Percentiles rank a stretch among this genome's conserved stretches.
Conservation (phyloP, 371 early-diverging fungal genomes). For the Mucor sp. region DNA sequence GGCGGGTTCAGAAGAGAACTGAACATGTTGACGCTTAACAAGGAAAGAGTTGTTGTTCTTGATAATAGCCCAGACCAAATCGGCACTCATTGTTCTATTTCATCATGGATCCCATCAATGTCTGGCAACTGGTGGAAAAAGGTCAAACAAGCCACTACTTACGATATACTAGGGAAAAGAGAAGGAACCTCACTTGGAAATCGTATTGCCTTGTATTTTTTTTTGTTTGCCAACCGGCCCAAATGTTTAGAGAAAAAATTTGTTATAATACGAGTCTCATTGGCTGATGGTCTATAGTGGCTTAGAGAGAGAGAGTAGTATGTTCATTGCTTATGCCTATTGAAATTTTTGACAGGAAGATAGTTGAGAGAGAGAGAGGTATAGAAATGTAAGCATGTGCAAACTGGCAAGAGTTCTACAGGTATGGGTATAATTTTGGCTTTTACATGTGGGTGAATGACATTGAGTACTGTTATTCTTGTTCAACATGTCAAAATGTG, state of each 20-base stretch:
- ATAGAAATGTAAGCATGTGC: no score
- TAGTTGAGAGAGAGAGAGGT: neutral
- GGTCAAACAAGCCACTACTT: slow-evolving; percentile 32
- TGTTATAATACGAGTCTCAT: neutral
- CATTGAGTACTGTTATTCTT: no score
- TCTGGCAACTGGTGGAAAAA: neutral
- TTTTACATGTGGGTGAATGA: no score
- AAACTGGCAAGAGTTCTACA: no score
- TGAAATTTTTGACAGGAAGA: neutral
- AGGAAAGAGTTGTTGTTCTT: slow-evolving; percentile 87
- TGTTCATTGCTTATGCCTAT: no score
- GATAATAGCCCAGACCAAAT: slow-evolving; percentile 83
- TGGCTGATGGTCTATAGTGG: neutral
- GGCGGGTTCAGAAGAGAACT: slow-evolving; percentile 80
- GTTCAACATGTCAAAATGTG: no score
- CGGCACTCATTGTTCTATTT: slow-evolving; percentile 60
- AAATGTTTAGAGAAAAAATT: slow-evolving; percentile 1
- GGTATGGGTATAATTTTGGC: no score
- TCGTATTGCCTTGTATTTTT: slow-evolving; percentile 10
- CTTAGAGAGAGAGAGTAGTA: slow-evolving; percentile 3
- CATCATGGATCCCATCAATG: neutral
- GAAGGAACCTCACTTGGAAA: slow-evolving; percentile 24
- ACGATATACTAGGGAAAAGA: slow-evolving; percentile 42
- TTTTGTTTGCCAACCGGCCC: neutral
- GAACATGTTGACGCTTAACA: slow-evolving; percentile 84